Evolutionary conservation across 1,284 basidiomycete genomes (phyloP).

Genomic region (Sphagnurus paluster): DNA sequence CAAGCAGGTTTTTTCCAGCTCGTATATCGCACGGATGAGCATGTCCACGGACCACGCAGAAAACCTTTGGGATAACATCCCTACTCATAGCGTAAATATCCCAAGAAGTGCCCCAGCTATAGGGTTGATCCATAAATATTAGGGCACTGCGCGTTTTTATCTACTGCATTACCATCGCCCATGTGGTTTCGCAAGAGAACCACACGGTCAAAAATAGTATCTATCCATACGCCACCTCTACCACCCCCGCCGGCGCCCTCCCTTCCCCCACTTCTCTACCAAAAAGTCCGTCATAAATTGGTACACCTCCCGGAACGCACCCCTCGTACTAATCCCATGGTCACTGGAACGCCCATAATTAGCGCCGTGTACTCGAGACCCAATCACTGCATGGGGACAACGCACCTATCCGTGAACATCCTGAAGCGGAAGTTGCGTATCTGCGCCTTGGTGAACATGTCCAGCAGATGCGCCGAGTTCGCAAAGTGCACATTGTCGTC

Average conservation of each 20-base stretch:
- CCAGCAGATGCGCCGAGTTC: constrained; percentile 88
- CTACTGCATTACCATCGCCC: too few relatives aligned
- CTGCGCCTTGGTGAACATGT: constrained; percentile 82
- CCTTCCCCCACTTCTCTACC: constrained; percentile 89
- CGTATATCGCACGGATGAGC: too few relatives aligned
- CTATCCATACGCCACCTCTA: constrained; percentile 12
- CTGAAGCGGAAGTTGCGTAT: constrained; percentile 86
- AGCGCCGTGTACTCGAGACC: constrained; percentile 15
- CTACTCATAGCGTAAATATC: too few relatives aligned
- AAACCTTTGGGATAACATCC: too few relatives aligned
- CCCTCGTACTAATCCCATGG: constrained; percentile 72
- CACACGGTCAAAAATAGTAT: too few relatives aligned
- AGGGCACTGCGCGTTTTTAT: too few relatives aligned
- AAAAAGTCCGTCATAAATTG: constrained; percentile 87
- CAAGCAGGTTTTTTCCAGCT: too few relatives aligned
- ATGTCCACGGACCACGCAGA: too few relatives aligned
- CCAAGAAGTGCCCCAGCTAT: too few relatives aligned
- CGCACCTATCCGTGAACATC: constrained; percentile 94
- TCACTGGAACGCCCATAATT: constrained; percentile 51
- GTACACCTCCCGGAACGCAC: constrained; percentile 82
- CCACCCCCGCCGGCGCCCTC: constrained; percentile 64
- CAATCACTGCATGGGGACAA: constrained; percentile 25
- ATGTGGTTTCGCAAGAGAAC: too few relatives aligned
- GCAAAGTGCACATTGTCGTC: constrained; percentile 96
- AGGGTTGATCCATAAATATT: too few relatives aligned